Base-by-base conservation (phyloP, 371 early-diverging fungal genomes). In the Homolaphlyctis polyrhiza region DNA sequence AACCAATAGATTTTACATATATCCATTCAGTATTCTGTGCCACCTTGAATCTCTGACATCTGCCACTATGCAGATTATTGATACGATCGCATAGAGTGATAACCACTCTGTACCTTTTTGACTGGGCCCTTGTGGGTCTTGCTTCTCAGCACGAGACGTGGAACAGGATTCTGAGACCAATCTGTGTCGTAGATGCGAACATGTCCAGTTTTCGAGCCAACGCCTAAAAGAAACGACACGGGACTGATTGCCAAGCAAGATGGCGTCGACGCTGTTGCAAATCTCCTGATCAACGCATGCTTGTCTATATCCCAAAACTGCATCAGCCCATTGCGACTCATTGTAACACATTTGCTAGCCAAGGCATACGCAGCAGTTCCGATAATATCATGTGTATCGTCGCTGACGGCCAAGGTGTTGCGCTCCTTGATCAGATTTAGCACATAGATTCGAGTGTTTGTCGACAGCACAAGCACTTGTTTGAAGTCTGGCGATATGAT, bases 141-240 rank as follows among this genome's bases (percentile, higher is more conserved):
- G 21, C 66, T 54, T 21, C 74, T 32, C 62, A 57, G 68, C 3
- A 78, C 33, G 23, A 75, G 62, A 5, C 70, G 33, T 30, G 70
- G 67, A 1, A 35, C 57, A 0, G 49, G 28, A 11, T 61, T 66
- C 5, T 62, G 14, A 4, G 25, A n/a, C n/a, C 14, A 58, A 3
- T 58, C 55, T 23, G 63, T 57, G 35, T 71, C 70, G 50, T 71
- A 77, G n/a, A 80, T 59, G 21, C 80, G 47, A 14, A 80, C 47
- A 55, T 73, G 63, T 11, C 80, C 80, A 14, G 30, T 25, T 14
- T 28, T 28, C 16, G 72, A 69, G 47, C 76, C 81, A 1, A 72
- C 65, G 3, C 71, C 78, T n/a, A 76, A 30, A 0, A 76, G 29
- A 16, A 67, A 57, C 14, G 70, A 60, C 21, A 70, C 51, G 8